A percentile compares a stretch with the other conserved stretches of the same genome.
Evolutionary conservation across 2,329 filamentous ascomycete species (phyloP).

Genomic region (Triangularia setosa): DNA sequence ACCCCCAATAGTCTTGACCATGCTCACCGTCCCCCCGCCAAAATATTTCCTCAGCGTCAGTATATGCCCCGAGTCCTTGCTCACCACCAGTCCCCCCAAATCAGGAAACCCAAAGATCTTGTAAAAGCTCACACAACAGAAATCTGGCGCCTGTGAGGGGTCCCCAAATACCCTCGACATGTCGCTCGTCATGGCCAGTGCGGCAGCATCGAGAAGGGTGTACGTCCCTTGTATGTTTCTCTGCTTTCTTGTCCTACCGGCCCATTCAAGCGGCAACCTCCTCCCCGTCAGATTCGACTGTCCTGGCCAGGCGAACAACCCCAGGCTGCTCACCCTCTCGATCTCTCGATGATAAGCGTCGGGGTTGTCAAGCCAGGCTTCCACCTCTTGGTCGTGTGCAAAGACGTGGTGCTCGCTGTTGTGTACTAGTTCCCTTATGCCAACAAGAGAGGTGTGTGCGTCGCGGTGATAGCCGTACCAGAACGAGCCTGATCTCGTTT

Average conservation of each 20-base stretch:
- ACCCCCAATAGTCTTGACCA: slow-evolving; percentile 50
- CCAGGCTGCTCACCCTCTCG: slow-evolving; percentile 26
- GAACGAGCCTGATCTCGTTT: slow-evolving; percentile 43
- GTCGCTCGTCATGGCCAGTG: slow-evolving; percentile 58
- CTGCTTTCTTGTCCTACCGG: slow-evolving; percentile 34
- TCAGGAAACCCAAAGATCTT: slow-evolving; percentile 68
- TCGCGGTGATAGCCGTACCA: slow-evolving; percentile 60
- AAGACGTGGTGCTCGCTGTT: slow-evolving; percentile 57
- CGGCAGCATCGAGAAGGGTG: slow-evolving; percentile 60
- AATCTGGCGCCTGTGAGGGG: slow-evolving; percentile 52
- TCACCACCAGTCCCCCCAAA: slow-evolving; percentile 56
- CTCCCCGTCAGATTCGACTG: slow-evolving; percentile 69
- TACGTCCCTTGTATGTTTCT: slow-evolving; percentile 39
- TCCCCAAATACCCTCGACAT: slow-evolving; percentile 50
- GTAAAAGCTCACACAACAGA: slow-evolving; percentile 58
- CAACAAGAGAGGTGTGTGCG: slow-evolving; percentile 62
- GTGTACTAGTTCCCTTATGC: slow-evolving; percentile 61
- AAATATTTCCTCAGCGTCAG: slow-evolving; percentile 58
- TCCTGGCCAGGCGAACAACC: slow-evolving; percentile 61
- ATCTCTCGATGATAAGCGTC: neutral
- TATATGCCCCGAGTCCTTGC: slow-evolving; percentile 52
- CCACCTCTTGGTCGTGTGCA: slow-evolving; percentile 49
- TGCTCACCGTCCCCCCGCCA: slow-evolving; percentile 63
- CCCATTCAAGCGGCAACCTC: slow-evolving; percentile 57
- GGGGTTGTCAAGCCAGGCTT: slow-evolving; percentile 37